phyloP scores from a whole-genome alignment of 2,329 filamentous ascomycete genomes.

The Sarocladiaceae sp. region DNA sequence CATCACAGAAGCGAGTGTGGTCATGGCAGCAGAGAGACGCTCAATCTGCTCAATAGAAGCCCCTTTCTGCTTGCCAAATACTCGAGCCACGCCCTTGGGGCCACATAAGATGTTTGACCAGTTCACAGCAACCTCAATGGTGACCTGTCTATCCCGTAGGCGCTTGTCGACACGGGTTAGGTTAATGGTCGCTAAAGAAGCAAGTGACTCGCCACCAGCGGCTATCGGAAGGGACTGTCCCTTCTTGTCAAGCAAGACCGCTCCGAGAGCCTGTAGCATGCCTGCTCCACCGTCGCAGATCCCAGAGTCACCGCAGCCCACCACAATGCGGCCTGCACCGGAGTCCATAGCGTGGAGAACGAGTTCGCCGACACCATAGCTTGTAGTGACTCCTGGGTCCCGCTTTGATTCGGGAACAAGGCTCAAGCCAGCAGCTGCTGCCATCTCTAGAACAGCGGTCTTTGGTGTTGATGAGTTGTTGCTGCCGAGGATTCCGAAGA shows the following conservation, averaged over 20 bases:
- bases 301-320: slow-evolving; percentile 51
- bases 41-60: slow-evolving; percentile 38
- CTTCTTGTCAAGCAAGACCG: slow-evolving; percentile 32
- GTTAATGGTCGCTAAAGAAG: slow-evolving; percentile 32
- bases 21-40: slow-evolving; percentile 36
- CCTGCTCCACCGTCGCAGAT: slow-evolving; percentile 50
- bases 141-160: slow-evolving; percentile 14
- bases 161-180: slow-evolving; percentile 30
- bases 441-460: slow-evolving; percentile 49
- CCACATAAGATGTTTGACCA: slow-evolving; percentile 48
- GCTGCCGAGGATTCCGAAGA: slow-evolving; percentile 39
- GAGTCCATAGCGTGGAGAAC: slow-evolving; percentile 40
- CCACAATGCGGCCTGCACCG: slow-evolving; percentile 39
- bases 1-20: slow-evolving; percentile 33
- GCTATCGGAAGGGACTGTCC: slow-evolving; percentile 34
- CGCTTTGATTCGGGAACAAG: slow-evolving; percentile 39
- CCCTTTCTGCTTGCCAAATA: slow-evolving; percentile 50
- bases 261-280: slow-evolving; percentile 50
- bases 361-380: slow-evolving; percentile 46
- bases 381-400: slow-evolving; percentile 44
- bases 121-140: slow-evolving; percentile 47
- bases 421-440: slow-evolving; percentile 46
- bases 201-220: slow-evolving; percentile 22
- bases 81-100: slow-evolving; percentile 40
- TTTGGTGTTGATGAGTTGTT: not conserved